These are phyloP conservation scores for Hypoxylon sp. DNA, from an alignment of 2,329 filamentous ascomycete species.

Conservation along the genomic window DNA sequence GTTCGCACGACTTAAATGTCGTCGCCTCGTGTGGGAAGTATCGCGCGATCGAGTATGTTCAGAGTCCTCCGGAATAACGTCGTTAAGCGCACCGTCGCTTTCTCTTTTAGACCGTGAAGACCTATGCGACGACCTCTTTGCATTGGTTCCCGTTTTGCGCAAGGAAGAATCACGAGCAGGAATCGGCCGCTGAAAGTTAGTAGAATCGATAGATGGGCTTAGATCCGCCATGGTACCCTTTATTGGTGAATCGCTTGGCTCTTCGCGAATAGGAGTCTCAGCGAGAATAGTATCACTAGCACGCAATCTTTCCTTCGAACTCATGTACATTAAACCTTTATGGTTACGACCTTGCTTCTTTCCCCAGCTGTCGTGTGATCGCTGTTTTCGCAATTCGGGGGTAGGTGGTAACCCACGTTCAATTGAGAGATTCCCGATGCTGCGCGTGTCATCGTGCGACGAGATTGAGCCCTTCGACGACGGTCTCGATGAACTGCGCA, in stretches of 20 bases:
- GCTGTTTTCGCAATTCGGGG: conserved; percentile 64
- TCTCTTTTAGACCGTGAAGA: conserved; percentile 65
- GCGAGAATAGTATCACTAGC: conserved; percentile 69
- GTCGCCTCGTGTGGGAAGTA: conserved; percentile 39
- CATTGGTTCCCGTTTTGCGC: conserved; percentile 66
- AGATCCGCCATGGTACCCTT: conserved; percentile 37
- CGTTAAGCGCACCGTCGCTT: conserved; percentile 55
- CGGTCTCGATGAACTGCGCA: conserved; percentile 69
- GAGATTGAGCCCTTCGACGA: conserved; percentile 70
- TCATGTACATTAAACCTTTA: conserved; percentile 79
- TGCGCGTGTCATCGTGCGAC: conserved; percentile 71
- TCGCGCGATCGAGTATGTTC: conserved; percentile 51
- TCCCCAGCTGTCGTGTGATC: conserved; percentile 73
- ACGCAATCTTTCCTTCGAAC: conserved; percentile 75
- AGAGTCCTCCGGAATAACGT: conserved; percentile 60
- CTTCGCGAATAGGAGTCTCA: conserved; percentile 69
- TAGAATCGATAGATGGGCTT: conserved; percentile 45
- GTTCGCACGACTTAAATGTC: conserved; percentile 45
- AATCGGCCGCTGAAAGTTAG: conserved; percentile 58
- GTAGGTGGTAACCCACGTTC: conserved; percentile 66
- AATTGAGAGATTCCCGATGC: conserved; percentile 74
- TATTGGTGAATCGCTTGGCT: conserved; percentile 54
- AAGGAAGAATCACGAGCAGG: conserved; percentile 78
- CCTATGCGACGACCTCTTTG: conserved; percentile 66
- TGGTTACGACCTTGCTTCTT: conserved; percentile 66